These are phyloP conservation scores for Cryphonectria nitschkei DNA, from an alignment of 2,329 filamentous ascomycete species.

Conservation along the genomic window DNA sequence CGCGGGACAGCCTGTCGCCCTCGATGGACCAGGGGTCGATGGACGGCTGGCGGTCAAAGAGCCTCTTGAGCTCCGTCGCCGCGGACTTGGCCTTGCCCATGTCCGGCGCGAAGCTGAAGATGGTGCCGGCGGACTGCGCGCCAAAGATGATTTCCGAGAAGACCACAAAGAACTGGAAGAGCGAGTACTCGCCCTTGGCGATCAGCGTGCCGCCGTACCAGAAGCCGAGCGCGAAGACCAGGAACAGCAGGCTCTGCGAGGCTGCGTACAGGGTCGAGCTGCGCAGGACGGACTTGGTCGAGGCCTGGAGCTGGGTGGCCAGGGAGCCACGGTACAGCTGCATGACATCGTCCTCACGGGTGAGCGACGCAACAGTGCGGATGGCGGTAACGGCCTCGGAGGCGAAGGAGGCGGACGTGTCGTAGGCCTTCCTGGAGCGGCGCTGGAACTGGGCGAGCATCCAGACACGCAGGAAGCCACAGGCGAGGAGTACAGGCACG, in stretches of 20 bases:
- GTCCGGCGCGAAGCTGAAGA: constrained; percentile 88
- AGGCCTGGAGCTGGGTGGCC: constrained; percentile 66
- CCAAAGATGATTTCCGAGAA: constrained; percentile 90
- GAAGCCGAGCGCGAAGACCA: constrained; percentile 85
- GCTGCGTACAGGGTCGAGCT: constrained; percentile 81
- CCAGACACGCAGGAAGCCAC: constrained; percentile 63
- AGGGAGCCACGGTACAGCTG: constrained; percentile 70
- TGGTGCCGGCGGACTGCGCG: constrained; percentile 85
- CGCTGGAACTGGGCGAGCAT: constrained; percentile 70
- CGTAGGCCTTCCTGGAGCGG: constrained; percentile 79
- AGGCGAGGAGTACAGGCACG: constrained; percentile 44
- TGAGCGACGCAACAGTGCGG: constrained; percentile 88
- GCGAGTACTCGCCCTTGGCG: constrained; percentile 67
- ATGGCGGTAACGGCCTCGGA: constrained; percentile 94
- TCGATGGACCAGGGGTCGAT: constrained; percentile 82
- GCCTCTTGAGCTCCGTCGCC: constrained; percentile 75
- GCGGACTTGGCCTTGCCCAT: constrained; percentile 93
- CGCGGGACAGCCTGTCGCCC: constrained; percentile 59
- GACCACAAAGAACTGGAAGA: constrained; percentile 91
- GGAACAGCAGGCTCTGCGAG: constrained; percentile 82
- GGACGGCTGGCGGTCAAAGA: constrained; percentile 80
- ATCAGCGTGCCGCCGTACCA: constrained; percentile 88
- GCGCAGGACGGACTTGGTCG: constrained; percentile 73
- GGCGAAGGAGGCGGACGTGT: constrained; percentile 81
- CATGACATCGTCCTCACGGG: constrained; percentile 82